Percentiles rank a stretch among this genome's conserved stretches.
Evolutionary conservation across 1,284 basidiomycete genomes (phyloP).

Genomic region (Ceratorhiza oryzae-sativae): DNA sequence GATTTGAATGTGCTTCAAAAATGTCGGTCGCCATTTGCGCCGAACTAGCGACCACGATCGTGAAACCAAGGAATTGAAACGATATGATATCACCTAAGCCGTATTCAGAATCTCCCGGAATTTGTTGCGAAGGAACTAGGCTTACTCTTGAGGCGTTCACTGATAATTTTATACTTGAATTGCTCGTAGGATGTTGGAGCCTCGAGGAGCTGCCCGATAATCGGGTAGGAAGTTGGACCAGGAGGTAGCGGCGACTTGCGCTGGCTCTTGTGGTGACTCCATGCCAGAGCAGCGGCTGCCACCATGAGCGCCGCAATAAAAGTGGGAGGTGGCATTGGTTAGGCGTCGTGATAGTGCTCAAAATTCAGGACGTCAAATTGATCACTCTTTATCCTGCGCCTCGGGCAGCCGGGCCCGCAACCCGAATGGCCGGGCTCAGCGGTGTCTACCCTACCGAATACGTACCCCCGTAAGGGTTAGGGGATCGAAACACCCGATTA

Average conservation of each 20-base stretch:
- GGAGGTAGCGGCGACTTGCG: neutral
- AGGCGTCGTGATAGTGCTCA: too few relatives aligned
- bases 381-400: too few relatives aligned
- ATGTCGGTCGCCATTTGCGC: neutral
- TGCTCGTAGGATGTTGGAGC: slow-evolving; percentile 1
- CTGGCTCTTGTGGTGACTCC: neutral
- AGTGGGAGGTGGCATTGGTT: neutral
- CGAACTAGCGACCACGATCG: neutral
- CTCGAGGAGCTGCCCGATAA: neutral
- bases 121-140: neutral
- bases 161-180: neutral
- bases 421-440: too few relatives aligned
- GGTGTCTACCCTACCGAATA: too few relatives aligned
- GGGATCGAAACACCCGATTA: too few relatives aligned
- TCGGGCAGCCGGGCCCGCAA: too few relatives aligned
- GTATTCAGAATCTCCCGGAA: neutral
- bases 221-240: neutral
- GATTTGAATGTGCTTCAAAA: neutral
- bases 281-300: neutral
- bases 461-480: too few relatives aligned
- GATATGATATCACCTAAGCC: slow-evolving; percentile 3
- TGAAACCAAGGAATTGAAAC: neutral
- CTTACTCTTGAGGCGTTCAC: neutral
- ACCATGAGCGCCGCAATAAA: neutral
- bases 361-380: too few relatives aligned